Percentiles rank a stretch among this genome's conserved stretches.
Conservation (phyloP, 176 grass and related monocot species). For the Raddia guianensis region DNA sequence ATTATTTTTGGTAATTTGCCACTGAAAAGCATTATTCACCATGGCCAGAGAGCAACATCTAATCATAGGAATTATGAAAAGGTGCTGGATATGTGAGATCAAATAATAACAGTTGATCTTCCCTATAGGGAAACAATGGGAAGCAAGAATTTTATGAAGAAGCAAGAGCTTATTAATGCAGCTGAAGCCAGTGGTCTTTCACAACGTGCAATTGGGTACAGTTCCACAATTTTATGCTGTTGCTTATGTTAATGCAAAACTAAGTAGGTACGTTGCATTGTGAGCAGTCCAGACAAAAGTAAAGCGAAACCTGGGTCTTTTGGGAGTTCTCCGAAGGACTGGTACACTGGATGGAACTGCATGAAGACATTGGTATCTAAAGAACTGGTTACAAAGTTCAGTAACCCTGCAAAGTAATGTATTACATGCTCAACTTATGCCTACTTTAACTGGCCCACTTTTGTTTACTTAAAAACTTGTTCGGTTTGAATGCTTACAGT, state of each 20-base stretch:
- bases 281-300: constrained; percentile 68
- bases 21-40: not conserved
- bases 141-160: constrained; percentile 68
- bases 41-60: not conserved
- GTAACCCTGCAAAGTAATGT: constrained; percentile 75
- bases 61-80: constrained; percentile 14
- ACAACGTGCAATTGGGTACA: constrained; percentile 64
- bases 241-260: not conserved
- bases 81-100: constrained; percentile 9
- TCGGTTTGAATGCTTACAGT: not conserved
- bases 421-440: not conserved
- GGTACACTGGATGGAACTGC: constrained; percentile 87
- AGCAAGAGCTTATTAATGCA: constrained; percentile 88
- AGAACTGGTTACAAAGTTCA: constrained; percentile 58
- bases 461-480: constrained; percentile 8
- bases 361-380: constrained; percentile 79
- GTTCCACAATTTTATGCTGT: constrained; percentile 19
- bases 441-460: not conserved
- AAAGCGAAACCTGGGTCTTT: constrained; percentile 61
- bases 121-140: constrained; percentile 52
- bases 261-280: constrained; percentile 31
- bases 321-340: constrained; percentile 61
- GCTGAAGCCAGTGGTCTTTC: constrained; percentile 86
- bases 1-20: constrained; percentile 5
- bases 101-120: constrained; percentile 2